These are phyloP conservation scores for Globisporangium spinosum DNA, from an alignment of 352 stramenopile genomes.

Conservation along the genomic window DNA sequence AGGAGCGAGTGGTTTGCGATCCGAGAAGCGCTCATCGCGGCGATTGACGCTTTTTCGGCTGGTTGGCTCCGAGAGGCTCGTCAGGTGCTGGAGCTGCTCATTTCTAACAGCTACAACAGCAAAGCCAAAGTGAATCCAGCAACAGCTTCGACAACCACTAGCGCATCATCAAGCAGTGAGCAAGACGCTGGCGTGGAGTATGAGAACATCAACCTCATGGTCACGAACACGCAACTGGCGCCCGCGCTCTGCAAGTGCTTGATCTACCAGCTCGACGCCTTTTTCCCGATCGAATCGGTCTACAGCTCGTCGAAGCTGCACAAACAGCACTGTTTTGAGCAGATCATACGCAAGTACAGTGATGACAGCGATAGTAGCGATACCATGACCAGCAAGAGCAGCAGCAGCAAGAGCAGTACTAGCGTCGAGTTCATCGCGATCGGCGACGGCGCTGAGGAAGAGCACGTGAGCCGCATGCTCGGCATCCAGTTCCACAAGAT, in stretches of 20 bases:
- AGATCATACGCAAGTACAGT: conserved; percentile 58
- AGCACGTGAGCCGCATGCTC: conserved; percentile 62
- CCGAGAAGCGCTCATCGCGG: conserved; percentile 53
- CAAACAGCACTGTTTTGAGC: conserved; percentile 78
- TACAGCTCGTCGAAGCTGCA: conserved; percentile 79
- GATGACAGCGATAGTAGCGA: background rate
- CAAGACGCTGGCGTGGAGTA: conserved; percentile 26
- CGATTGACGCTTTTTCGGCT: conserved; percentile 71
- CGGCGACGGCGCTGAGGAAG: conserved; percentile 73
- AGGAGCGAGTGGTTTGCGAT: conserved; percentile 71
- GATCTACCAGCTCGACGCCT: conserved; percentile 74
- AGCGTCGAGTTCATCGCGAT: conserved; percentile 71
- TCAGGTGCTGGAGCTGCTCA: conserved; percentile 55
- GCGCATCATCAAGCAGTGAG: background rate
- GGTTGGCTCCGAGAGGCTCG: conserved; percentile 62
- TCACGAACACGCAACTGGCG: conserved; percentile 81
- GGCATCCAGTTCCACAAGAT: conserved; percentile 78
- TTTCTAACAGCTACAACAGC: background rate
- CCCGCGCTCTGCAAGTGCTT: conserved; percentile 82
- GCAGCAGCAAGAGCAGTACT: conserved; percentile 8
- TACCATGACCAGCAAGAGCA: background rate
- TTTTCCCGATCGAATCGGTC: conserved; percentile 70
- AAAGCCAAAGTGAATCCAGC: background rate
- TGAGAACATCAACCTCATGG: conserved; percentile 71
- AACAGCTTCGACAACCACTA: background rate